Conservation (phyloP, 768 basidiomycete genomes). For the Collybia nuda region DNA sequence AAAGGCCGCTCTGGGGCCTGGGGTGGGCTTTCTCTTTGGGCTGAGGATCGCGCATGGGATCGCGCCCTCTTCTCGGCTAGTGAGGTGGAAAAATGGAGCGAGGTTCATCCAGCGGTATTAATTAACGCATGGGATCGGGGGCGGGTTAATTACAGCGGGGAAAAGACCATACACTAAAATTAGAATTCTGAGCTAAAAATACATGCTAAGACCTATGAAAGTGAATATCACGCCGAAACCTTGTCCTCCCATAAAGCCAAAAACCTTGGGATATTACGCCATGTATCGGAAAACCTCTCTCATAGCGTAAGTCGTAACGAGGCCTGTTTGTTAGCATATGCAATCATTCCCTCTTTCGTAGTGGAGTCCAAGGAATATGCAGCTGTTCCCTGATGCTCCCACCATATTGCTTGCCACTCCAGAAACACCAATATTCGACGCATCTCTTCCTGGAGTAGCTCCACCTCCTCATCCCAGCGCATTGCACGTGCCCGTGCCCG, state of each 20-base stretch:
- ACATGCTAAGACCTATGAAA: no score
- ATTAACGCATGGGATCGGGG: no score
- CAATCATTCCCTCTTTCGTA: background rate
- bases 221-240: no score
- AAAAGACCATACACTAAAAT: no score
- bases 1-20: no score
- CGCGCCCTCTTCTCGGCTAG: no score
- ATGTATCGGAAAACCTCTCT: background rate
- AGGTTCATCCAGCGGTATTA: no score
- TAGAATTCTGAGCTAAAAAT: no score
- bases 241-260: background rate
- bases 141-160: no score
- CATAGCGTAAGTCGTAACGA: background rate
- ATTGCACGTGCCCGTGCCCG: constrained; percentile 7
- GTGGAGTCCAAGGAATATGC: background rate
- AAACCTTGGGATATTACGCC: background rate
- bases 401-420: constrained; percentile 1
- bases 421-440: constrained; percentile 3
- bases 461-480: constrained; percentile 11
- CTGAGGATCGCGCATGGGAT: no score
- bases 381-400: background rate
- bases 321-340: background rate
- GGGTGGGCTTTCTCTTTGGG: no score
- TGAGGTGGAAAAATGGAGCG: no score
- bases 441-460: constrained; percentile 9